Base-by-base conservation (phyloP, 371 early-diverging fungal genomes). In the Gilbertella persicaria region DNA sequence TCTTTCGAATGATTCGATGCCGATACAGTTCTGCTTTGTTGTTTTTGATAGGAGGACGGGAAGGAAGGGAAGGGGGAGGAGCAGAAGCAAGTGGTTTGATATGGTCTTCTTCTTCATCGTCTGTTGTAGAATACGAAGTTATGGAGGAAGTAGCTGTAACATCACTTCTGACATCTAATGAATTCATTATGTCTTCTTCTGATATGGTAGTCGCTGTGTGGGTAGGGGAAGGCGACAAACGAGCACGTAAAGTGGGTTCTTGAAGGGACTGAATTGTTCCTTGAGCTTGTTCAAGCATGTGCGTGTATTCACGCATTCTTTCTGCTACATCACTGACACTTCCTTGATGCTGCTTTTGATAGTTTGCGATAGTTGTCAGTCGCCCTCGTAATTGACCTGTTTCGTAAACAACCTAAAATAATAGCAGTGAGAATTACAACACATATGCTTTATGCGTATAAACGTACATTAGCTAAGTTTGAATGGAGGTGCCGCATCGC, bases 401-500 rank as follows among this genome's bases (percentile, higher is more conserved):
- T 35, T 82, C 79, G 19, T 73, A 66, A 16, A 79, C 69, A 7
- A 82, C 75, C 80, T 79, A 60, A 16, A 16, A 14, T 43, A 17
- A 29, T 42, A 5, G 28, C 25, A 14, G 24, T 30, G n/a, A n/a
- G n/a, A n/a, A n/a, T n/a, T n/a, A n/a, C n/a, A n/a, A n/a, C n/a
- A n/a, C n/a, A n/a, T 25, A 25, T 24, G 30, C 12, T 25, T 10
- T 50, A 30, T 29, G 21, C 13, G 6, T 17, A 19, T 38, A 53
- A 45, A 21, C 53, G 46, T 71, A 82, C 84, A 59, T 64, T 73
- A 17, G 79, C 80, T 28, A 84, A 71, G 42, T 82, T 75, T 7
- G 83, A 70, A 50, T 82, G 80, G 58, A 84, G 75, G 60, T 70
- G 57, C 43, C 71, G 76, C 29, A 84, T 80, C 6, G 72, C 71